Conservation (phyloP, 2,329 filamentous ascomycete genomes). For the Phoma sp. region DNA sequence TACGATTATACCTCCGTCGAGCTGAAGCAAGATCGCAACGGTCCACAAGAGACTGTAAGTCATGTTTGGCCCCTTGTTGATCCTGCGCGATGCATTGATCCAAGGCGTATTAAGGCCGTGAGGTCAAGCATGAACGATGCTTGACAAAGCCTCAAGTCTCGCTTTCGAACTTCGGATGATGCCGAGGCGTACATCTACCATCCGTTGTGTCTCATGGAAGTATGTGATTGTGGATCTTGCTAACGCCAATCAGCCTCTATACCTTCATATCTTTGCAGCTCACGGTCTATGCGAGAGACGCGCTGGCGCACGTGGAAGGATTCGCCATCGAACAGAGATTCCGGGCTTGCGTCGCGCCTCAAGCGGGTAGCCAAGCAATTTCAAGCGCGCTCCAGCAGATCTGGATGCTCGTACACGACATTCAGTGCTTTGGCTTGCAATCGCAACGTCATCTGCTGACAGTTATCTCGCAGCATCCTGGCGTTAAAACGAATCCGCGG, state of each 20-base stretch:
- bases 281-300: too few species aligned
- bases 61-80: background rate
- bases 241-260: background rate
- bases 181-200: background rate
- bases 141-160: background rate
- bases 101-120: background rate
- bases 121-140: background rate
- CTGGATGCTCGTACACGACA: too few species aligned
- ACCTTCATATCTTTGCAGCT: background rate
- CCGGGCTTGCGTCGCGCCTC: too few species aligned
- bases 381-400: too few species aligned
- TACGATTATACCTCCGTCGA: background rate
- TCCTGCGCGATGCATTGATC: too few species aligned
- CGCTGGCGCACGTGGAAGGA: too few species aligned
- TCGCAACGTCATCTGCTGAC: too few species aligned
- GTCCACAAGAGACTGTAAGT: background rate
- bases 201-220: background rate
- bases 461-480: too few species aligned
- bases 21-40: background rate
- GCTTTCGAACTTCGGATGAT: background rate
- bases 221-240: background rate
- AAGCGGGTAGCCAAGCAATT: too few species aligned
- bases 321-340: too few species aligned
- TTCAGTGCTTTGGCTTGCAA: too few species aligned
- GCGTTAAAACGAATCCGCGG: too few species aligned